phyloP scores from a whole-genome alignment of 2,329 filamentous ascomycete species.

The Colletotrichum endophyticum region DNA sequence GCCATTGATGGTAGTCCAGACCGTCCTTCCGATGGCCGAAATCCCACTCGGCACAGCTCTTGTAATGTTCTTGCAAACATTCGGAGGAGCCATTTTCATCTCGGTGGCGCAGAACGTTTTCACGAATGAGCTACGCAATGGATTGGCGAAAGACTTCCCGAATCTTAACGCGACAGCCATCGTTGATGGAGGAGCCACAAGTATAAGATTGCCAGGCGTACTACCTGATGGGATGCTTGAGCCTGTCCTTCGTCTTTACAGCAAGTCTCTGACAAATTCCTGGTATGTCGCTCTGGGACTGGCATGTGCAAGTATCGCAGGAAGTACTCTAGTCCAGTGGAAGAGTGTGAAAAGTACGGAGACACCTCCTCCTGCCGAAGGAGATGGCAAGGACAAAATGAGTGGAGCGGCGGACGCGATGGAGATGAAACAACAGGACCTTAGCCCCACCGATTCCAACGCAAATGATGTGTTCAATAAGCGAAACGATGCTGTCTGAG shows the following conservation, averaged over 20 bases:
- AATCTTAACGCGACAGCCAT: constrained; percentile 1
- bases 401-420: background rate
- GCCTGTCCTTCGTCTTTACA: background rate
- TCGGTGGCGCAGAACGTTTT: constrained; percentile 13
- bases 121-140: background rate
- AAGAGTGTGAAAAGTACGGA: background rate
- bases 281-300: constrained; percentile 1
- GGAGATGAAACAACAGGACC: constrained; percentile 1
- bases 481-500: background rate
- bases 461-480: background rate
- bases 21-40: constrained; percentile 19
- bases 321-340: constrained; percentile 1
- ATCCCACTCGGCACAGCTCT: constrained; percentile 11
- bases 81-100: constrained; percentile 13
- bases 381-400: background rate
- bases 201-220: background rate
- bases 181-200: background rate
- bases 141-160: background rate
- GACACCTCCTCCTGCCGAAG: background rate
- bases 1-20: constrained; percentile 27
- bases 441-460: background rate
- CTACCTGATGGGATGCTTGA: background rate
- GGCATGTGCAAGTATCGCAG: background rate
- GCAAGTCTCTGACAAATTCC: background rate
- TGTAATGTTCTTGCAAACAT: constrained; percentile 9